A percentile compares a stretch with the other conserved stretches of the same genome.
Conservation (phyloP, 2,329 filamentous ascomycete species). For the Fusarium phyllophilum region DNA sequence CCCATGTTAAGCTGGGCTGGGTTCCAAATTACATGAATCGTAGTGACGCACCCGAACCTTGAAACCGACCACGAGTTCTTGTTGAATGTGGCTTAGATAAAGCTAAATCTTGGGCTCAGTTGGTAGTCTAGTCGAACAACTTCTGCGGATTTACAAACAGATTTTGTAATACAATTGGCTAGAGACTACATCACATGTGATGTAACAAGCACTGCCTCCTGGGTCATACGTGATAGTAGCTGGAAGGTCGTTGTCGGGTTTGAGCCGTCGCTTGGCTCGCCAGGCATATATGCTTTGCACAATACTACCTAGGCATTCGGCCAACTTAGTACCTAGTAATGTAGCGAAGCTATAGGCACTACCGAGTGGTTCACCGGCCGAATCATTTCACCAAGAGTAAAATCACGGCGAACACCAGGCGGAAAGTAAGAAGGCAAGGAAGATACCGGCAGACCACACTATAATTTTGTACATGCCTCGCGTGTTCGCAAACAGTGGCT, state of each 20-base stretch:
- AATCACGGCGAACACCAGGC: neutral
- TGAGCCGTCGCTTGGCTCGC: neutral
- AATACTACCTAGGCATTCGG: neutral
- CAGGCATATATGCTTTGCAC: neutral
- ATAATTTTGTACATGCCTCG: neutral
- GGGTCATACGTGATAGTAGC: neutral
- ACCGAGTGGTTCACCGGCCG: neutral
- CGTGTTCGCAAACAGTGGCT: neutral
- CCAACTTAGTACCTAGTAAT: neutral
- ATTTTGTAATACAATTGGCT: neutral
- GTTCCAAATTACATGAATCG: neutral
- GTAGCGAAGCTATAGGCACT: slow-evolving; percentile 1
- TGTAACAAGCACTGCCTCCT: slow-evolving; percentile 10
- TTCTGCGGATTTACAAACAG: neutral
- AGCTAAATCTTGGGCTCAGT: neutral
- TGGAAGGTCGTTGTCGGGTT: neutral
- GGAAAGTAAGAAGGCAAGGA: neutral
- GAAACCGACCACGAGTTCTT: neutral
- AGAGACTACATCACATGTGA: neutral
- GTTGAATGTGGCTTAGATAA: slow-evolving; percentile 13
- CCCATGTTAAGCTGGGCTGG: neutral
- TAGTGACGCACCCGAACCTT: neutral
- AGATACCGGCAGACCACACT: neutral
- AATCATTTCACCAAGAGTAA: neutral
- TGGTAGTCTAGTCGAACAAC: neutral